A percentile compares a stretch with the other conserved stretches of the same genome.
Evolutionary conservation across 208 protist genomes (phyloP).

Genomic region (Crithidia bombi): DNA sequence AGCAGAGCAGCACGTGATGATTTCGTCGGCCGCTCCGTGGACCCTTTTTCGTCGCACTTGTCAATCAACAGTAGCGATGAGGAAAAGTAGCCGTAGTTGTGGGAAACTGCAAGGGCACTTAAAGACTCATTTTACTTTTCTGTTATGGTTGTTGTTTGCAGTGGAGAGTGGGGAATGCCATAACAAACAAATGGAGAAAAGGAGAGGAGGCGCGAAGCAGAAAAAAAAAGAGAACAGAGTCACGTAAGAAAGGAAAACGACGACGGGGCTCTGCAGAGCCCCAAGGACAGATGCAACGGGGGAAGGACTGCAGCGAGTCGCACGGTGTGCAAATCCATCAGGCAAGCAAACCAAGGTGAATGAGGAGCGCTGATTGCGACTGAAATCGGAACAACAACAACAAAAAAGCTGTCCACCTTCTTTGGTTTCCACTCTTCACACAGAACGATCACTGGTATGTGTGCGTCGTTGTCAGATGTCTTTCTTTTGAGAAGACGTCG

Average conservation of each 20-base stretch:
- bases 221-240: conserved; percentile 4
- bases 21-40: neutral
- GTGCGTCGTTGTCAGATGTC: too few relatives aligned
- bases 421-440: too few relatives aligned
- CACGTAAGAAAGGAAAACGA: neutral
- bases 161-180: neutral
- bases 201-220: neutral
- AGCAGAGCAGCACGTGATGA: conserved; percentile 1
- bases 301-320: too few relatives aligned
- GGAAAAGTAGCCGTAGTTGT: conserved; percentile 1
- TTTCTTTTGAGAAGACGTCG: neutral
- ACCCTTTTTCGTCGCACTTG: neutral
- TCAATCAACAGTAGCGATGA: conserved; percentile 1
- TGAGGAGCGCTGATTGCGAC: too few relatives aligned
- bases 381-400: too few relatives aligned
- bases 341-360: too few relatives aligned
- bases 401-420: too few relatives aligned
- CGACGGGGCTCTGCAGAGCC: too few relatives aligned
- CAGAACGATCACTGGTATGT: too few relatives aligned
- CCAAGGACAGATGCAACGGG: too few relatives aligned
- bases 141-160: neutral
- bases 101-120: conserved; percentile 2
- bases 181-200: neutral
- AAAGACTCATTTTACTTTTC: conserved; percentile 7
- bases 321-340: too few relatives aligned